These are phyloP conservation scores for Waltergamsia citrina DNA, from an alignment of 2,329 filamentous ascomycete genomes.

Conservation along the genomic window DNA sequence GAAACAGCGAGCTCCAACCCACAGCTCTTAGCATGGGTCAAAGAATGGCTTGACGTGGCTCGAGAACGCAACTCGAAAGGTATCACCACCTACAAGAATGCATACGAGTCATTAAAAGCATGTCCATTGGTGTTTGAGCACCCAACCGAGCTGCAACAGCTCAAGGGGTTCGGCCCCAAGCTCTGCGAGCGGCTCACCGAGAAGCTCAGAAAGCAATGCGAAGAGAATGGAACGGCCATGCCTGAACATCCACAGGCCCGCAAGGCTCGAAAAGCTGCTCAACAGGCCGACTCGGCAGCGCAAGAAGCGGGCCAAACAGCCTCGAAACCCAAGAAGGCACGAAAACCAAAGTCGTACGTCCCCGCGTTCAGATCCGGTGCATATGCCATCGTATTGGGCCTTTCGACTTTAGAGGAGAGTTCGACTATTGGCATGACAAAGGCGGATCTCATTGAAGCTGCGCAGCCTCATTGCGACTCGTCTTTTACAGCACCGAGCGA, in stretches of 20 bases:
- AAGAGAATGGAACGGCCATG: conserved; percentile 58
- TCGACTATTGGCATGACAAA: conserved; percentile 51
- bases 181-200: conserved; percentile 61
- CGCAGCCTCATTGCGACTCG: conserved; percentile 63
- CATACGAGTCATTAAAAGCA: conserved; percentile 66
- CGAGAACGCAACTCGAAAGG: conserved; percentile 62
- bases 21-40: conserved; percentile 62
- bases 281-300: conserved; percentile 4
- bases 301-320: conserved; percentile 18
- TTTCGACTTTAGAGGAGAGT: conserved; percentile 47
- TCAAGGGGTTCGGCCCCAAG: conserved; percentile 67
- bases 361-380: conserved; percentile 63
- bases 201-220: conserved; percentile 49
- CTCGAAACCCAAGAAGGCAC: conserved; percentile 38
- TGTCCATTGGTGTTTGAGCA: conserved; percentile 65
- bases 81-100: conserved; percentile 61
- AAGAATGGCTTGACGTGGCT: conserved; percentile 67
- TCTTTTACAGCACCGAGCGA: conserved; percentile 63
- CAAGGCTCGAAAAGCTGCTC: conserved; percentile 30
- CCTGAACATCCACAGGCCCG: conserved; percentile 45
- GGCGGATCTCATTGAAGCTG: conserved; percentile 54
- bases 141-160: conserved; percentile 60
- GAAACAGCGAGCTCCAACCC: conserved; percentile 53
- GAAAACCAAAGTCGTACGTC: conserved; percentile 58
- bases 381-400: conserved; percentile 61